phyloP scores from a whole-genome alignment of 2,329 filamentous ascomycete species.

The Apiospora malaysiana region DNA sequence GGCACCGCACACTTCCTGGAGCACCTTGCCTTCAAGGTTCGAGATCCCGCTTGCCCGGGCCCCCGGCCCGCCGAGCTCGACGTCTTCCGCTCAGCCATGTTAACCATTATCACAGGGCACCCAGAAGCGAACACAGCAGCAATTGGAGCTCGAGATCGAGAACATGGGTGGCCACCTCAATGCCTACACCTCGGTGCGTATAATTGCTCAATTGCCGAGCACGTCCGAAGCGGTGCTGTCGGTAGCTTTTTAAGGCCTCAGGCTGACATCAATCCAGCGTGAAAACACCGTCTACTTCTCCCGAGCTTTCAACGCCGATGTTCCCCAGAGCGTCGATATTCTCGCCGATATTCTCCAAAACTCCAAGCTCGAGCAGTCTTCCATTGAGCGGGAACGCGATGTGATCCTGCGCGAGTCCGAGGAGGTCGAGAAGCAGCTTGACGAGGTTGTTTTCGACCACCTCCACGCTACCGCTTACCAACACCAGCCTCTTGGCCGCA shows the following conservation, averaged over 20 bases:
- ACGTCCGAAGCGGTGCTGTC: not conserved
- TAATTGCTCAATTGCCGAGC: slow-evolving; percentile 23
- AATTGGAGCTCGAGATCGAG: slow-evolving; percentile 99
- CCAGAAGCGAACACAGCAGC: slow-evolving; percentile 90
- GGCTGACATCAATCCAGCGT: slow-evolving; percentile 60
- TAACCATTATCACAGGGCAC: slow-evolving; percentile 69
- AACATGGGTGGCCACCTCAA: slow-evolving; percentile 99
- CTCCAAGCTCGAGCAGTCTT: slow-evolving; percentile 92
- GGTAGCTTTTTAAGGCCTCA: not conserved
- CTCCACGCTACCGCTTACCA: slow-evolving; percentile 98
- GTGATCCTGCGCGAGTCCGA: slow-evolving; percentile 98
- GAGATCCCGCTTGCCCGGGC: slow-evolving; percentile 15
- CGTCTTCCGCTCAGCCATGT: slow-evolving; percentile 19
- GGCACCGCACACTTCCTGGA: slow-evolving; percentile 99
- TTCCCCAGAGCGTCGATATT: slow-evolving; percentile 95
- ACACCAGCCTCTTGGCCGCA: slow-evolving; percentile 93
- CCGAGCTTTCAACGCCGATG: slow-evolving; percentile 98
- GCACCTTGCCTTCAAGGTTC: slow-evolving; percentile 99
- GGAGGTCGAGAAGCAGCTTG: slow-evolving; percentile 99
- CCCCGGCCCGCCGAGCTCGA: slow-evolving; percentile 2
- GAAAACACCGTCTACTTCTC: slow-evolving; percentile 99
- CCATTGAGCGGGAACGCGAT: slow-evolving; percentile 97
- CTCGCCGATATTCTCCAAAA: slow-evolving; percentile 99
- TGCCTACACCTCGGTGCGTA: slow-evolving; percentile 95
- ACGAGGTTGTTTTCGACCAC: slow-evolving; percentile 99